Evolutionary conservation across 2,329 filamentous ascomycete species (phyloP), one percentile per base, ranked within the genome.

Genomic region (Knoxdaviesia capensis): DNA sequence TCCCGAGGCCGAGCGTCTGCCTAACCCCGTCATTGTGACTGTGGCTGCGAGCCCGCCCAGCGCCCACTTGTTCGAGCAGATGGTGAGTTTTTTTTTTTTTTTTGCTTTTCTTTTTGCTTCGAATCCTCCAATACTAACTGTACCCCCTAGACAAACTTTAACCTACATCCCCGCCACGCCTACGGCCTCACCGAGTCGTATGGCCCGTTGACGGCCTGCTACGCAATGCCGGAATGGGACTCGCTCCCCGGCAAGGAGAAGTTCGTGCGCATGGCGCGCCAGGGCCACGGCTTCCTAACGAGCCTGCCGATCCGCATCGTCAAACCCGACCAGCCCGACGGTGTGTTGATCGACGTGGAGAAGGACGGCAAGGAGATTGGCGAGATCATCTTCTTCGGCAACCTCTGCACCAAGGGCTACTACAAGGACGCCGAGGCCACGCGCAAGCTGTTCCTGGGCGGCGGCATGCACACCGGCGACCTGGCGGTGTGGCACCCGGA

Each of bases 201-300:
- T 53, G 90, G 90, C 0, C 90, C 90, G 7, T 88, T 94, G 46
- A 96, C 87, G 1, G 94, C 92, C 57, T 85, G 87, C 7, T 98
- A 98, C 53, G 68, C 80, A 43, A 71, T 96, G 61, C 84, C 86
- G 0, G 66, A 71, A 31, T 98, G 90, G 90, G 76, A 90, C n/a
- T 53, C 57, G 0, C 64, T 94, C 1, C 71, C 81, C 0, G 49
- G 63, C 5, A 74, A 80, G 31, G 83, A 94, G 47, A 86, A 81
- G 56, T 98, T 87, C 53, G 72, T 73, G 48, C 79, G 74, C 51
- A 94, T 96, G 88, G 88, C 90, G 5, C 71, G 88, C 4, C 90
- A 98, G 59, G 90, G 88, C 0, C 85, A 94, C 57, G 88, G 86
- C 1, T 92, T 90, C 58, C 64, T 96, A 39, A 85, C 82, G 20